Evolutionary conservation across 352 stramenopile genomes (phyloP).

Genomic region (Globisporangium cederbergense): DNA sequence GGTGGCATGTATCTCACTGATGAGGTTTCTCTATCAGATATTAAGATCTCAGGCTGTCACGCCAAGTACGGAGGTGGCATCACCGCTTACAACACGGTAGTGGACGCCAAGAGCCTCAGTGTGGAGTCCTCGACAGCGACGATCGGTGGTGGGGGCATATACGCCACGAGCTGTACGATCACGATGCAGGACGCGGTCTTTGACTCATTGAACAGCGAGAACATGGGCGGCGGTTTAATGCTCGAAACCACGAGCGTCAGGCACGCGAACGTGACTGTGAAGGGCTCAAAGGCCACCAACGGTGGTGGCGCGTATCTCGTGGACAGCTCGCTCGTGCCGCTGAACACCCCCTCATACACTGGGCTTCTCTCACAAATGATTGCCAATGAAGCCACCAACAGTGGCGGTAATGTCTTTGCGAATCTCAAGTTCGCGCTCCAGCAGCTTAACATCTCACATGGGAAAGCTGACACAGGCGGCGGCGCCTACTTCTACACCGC

Average conservation of each 20-base stretch:
- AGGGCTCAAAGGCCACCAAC: conserved; percentile 9
- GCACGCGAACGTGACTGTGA: conserved; percentile 27
- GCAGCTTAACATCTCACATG: conserved; percentile 7
- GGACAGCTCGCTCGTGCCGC: conserved; percentile 14
- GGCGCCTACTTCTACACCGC: conserved; percentile 13
- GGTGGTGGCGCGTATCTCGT: conserved; percentile 40
- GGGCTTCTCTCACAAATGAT: background rate
- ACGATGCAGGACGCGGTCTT: conserved; percentile 7
- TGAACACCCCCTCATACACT: background rate
- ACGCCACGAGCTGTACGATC: conserved; percentile 14
- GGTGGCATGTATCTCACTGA: conserved; percentile 29
- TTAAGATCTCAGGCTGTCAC: conserved; percentile 9
- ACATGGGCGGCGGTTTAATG: conserved; percentile 33
- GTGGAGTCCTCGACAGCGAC: conserved; percentile 6
- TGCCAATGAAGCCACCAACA: conserved; percentile 11
- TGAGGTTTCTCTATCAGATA: background rate
- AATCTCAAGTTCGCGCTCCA: background rate
- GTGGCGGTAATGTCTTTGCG: conserved; percentile 18
- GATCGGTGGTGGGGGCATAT: conserved; percentile 29
- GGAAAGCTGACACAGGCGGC: conserved; percentile 16
- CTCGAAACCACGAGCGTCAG: conserved; percentile 19
- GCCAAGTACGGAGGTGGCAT: conserved; percentile 11
- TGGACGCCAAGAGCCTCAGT: background rate
- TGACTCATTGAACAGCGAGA: conserved; percentile 1
- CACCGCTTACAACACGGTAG: background rate